A percentile compares a stretch with the other conserved stretches of the same genome.
These are phyloP conservation scores for Immersiporthe knoxdaviesiana DNA, from an alignment of 2,329 filamentous ascomycete genomes.

Conservation along the genomic window DNA sequence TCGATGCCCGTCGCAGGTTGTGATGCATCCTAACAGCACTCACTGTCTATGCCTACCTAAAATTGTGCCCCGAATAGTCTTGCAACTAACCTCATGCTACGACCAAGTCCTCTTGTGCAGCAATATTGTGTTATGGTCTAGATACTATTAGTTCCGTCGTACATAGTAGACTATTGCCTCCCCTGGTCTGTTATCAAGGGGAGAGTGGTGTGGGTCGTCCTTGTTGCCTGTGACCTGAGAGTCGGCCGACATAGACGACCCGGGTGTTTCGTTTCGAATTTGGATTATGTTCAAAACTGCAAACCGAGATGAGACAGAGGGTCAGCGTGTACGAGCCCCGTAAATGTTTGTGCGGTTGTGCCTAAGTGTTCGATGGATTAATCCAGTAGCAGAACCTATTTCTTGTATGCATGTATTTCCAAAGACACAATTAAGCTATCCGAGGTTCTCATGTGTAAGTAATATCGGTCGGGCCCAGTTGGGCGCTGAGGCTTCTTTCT, in stretches of 20 bases:
- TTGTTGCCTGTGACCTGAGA: background rate
- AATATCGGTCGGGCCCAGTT: background rate
- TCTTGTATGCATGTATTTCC: background rate
- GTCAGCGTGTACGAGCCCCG: background rate
- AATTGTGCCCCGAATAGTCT: background rate
- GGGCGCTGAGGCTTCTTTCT: background rate
- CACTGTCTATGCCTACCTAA: slow-evolving; percentile 5
- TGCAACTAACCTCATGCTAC: background rate
- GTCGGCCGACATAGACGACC: slow-evolving; percentile 1
- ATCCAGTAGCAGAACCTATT: background rate
- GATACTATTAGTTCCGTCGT: background rate
- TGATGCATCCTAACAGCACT: slow-evolving; percentile 18
- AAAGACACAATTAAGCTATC: background rate
- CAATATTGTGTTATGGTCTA: background rate
- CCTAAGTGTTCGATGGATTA: background rate
- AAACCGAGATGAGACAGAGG: slow-evolving; percentile 10
- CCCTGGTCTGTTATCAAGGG: background rate
- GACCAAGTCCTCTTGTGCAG: background rate
- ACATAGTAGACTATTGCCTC: background rate
- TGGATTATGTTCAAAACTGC: background rate
- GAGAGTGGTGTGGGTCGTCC: slow-evolving; percentile 3
- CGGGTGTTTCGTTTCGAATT: slow-evolving; percentile 9
- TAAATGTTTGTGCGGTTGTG: background rate
- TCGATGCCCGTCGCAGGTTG: slow-evolving; percentile 10
- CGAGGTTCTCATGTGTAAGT: background rate